Base-by-base conservation (phyloP, 169 alveolate genomes). In the Cryptosporidium parvum region DNA sequence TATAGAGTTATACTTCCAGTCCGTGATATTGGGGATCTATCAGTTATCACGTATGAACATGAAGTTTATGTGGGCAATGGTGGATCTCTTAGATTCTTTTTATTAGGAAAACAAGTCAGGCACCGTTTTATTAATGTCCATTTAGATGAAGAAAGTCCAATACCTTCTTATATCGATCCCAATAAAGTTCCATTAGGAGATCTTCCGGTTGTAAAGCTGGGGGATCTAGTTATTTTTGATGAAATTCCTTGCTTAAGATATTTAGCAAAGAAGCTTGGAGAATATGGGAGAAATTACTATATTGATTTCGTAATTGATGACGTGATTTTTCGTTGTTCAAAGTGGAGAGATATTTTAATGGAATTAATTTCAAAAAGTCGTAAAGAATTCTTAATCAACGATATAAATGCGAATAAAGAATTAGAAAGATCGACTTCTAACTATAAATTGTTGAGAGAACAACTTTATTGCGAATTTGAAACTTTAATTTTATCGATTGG, bases 291-390 rank as follows among this genome's bases (percentile, higher is more conserved):
- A 44, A 80, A 80, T 80, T 80, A 80, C 21, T 80, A 80, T 80
- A 51, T 80, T 23, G 89, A 80, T 52, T 80, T 80, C 16, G 75
- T 80, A 16, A 80, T 80, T 26, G 89, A 80, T 45, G 89, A 80
- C 16, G 35, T 80, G 1, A 45, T 80, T 10, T 45, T 80, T 31
- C 89, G 89, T 59, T 80, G 89, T 62, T 62, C 73, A 23, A 59
- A 51, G 23, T 80, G 89, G 89, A 58, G 89, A 62, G 89, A 80
- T 45, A 39, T 80, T 31, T 45, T 80, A 80, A 80, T 80, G 89
- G 89, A 80, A 5, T 26, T 80, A 18, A 80, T 80, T 42, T 70
- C 67, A 23, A 21, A 31, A 39, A 70, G 26, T 39, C 14, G 42
- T 23, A 0, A 21, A 29, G 59, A 39, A 4, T 8, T 18, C 5